phyloP scores from a whole-genome alignment of 1,284 basidiomycete genomes.

The Ceratorhiza oryzae-sativae region DNA sequence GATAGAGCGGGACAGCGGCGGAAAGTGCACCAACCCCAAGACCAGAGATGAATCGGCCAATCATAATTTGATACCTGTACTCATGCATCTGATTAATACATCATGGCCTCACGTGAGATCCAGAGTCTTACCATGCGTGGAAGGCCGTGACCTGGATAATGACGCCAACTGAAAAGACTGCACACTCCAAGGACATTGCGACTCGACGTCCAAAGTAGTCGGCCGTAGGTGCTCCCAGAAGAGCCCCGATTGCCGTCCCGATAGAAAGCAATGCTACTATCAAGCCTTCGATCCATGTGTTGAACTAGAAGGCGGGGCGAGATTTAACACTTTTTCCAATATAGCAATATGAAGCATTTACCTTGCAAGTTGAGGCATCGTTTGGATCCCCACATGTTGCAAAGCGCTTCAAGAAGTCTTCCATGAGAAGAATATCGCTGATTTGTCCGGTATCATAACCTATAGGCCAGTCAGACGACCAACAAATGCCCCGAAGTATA shows the following conservation, averaged over 20 bases:
- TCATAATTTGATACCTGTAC: constrained; percentile 51
- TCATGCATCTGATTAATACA: constrained; percentile 44
- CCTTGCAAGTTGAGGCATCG: constrained; percentile 54
- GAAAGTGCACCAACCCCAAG: constrained; percentile 74
- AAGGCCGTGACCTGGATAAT: constrained; percentile 64
- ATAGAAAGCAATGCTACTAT: constrained; percentile 75
- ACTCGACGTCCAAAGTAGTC: constrained; percentile 72
- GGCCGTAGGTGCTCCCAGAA: constrained; percentile 66
- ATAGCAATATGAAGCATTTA: constrained; percentile 56
- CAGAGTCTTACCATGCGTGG: constrained; percentile 56
- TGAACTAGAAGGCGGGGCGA: constrained; percentile 44
- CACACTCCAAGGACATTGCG: constrained; percentile 74
- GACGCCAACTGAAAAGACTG: constrained; percentile 73
- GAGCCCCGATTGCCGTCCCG: constrained; percentile 67
- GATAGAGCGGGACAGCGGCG: constrained; percentile 80
- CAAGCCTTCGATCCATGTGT: constrained; percentile 53
- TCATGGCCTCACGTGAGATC: constrained; percentile 52
- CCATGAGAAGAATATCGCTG: constrained; percentile 76
- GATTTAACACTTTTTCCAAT: constrained; percentile 53
- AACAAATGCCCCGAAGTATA: constrained; percentile 16
- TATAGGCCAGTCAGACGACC: constrained; percentile 11
- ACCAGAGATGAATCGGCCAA: constrained; percentile 74
- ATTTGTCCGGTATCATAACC: constrained; percentile 80
- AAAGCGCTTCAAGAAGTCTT: constrained; percentile 73
- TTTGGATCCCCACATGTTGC: constrained; percentile 57